Conservation (phyloP, 2,329 filamentous ascomycete genomes). For the Spiromastix sp. region DNA sequence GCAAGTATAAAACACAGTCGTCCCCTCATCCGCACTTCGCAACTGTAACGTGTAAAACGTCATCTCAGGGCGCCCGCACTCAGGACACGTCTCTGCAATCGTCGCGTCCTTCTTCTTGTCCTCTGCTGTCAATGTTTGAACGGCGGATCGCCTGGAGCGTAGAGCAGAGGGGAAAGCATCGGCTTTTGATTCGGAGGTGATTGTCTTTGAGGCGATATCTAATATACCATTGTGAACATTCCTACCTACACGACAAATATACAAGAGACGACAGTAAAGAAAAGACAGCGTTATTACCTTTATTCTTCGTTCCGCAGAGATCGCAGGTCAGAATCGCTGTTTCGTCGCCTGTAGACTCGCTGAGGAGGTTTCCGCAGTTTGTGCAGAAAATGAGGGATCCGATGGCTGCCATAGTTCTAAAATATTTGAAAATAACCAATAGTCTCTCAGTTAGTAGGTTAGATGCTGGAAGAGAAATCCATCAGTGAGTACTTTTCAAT, state of each 20-base stretch:
- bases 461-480: slow-evolving; percentile 5
- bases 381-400: slow-evolving; percentile 88
- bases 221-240: slow-evolving; percentile 14
- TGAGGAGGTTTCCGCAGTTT: slow-evolving; percentile 83
- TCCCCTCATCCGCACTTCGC: slow-evolving; percentile 88
- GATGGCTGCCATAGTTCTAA: slow-evolving; percentile 63
- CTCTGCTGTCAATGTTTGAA: slow-evolving; percentile 69
- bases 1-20: slow-evolving; percentile 82
- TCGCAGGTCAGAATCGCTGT: slow-evolving; percentile 72
- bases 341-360: slow-evolving; percentile 64
- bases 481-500: too few species aligned
- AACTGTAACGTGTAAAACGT: slow-evolving; percentile 77
- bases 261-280: slow-evolving; percentile 1
- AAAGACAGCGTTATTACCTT: slow-evolving; percentile 45
- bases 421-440: too few species aligned
- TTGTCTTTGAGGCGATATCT: slow-evolving; percentile 68
- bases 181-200: slow-evolving; percentile 75
- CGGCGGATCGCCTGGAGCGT: slow-evolving; percentile 73
- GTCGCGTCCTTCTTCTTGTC: slow-evolving; percentile 65
- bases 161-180: slow-evolving; percentile 85
- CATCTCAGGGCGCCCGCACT: slow-evolving; percentile 74
- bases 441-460: too few species aligned
- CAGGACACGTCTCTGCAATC: slow-evolving; percentile 60
- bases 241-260: not conserved
- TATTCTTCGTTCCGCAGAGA: slow-evolving; percentile 75